Evolutionary conservation across 805 yeast species (phyloP).

Genomic region (baker's yeast (Saccharomyces cerevisiae)): DNA sequence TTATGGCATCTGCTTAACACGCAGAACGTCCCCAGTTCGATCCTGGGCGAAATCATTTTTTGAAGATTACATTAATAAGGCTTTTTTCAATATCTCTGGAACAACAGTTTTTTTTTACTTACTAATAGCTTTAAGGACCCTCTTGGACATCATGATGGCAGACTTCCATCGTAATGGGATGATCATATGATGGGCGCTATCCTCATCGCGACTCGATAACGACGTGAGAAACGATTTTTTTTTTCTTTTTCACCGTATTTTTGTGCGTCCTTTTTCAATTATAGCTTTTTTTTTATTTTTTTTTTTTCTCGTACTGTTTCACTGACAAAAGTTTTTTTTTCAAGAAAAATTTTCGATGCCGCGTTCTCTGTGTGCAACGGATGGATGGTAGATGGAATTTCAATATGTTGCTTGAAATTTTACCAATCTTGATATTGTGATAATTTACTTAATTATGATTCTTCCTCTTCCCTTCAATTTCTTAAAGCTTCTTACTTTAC

Average conservation of each 20-base stretch:
- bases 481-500: not conserved
- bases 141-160: not conserved
- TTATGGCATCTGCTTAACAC: constrained; percentile 99
- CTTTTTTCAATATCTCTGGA: too few species aligned
- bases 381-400: not conserved
- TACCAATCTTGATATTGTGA: not conserved
- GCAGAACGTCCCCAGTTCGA: constrained; percentile 99
- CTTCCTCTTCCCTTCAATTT: not conserved
- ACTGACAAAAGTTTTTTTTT: not conserved
- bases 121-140: not conserved
- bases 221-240: not conserved
- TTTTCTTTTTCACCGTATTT: not conserved
- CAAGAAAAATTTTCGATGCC: not conserved
- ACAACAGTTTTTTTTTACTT: not conserved
- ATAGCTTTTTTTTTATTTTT: not conserved
- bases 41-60: constrained; percentile 97
- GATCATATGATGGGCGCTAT: not conserved
- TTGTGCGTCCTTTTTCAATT: not conserved
- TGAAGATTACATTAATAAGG: constrained; percentile 5
- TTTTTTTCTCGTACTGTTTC: not conserved
- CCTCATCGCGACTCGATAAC: not conserved
- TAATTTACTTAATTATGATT: not conserved
- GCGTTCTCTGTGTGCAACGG: not conserved
- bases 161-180: not conserved
- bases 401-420: not conserved